phyloP scores from a whole-genome alignment of 495 filamentous ascomycete genomes.

The Evernia prunastri region DNA sequence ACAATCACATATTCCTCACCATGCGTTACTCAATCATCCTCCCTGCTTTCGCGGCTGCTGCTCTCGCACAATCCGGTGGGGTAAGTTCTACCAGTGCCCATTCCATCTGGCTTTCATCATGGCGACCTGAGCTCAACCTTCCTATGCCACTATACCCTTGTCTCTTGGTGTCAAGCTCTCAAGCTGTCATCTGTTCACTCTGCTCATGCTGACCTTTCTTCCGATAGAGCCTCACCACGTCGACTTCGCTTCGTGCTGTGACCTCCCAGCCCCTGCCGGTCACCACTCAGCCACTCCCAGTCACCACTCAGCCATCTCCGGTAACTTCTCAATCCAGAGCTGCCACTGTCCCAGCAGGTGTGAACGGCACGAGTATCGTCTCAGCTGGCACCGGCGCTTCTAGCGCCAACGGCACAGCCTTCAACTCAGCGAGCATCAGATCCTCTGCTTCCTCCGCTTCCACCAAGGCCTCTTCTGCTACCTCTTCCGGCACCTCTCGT shows the following conservation, averaged over 20 bases:
- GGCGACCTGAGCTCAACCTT: no score
- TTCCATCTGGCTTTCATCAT: not conserved
- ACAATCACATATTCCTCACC: not conserved
- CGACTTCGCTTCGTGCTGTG: constrained; percentile 51
- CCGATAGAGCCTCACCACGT: constrained; percentile 19
- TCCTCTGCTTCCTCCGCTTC: constrained; percentile 26
- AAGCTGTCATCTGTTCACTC: not conserved
- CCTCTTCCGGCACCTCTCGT: constrained; percentile 31
- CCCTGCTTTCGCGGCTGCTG: constrained; percentile 14
- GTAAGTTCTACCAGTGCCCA: constrained; percentile 10
- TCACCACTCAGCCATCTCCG: constrained; percentile 34
- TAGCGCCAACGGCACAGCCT: constrained; percentile 25
- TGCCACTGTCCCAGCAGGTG: constrained; percentile 46
- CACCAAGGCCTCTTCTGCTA: constrained; percentile 31
- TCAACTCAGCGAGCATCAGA: constrained; percentile 26
- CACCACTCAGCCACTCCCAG: constrained; percentile 33
- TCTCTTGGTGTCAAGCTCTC: not conserved
- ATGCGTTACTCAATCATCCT: constrained; percentile 21
- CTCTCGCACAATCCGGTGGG: constrained; percentile 5
- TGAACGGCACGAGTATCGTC: constrained; percentile 27
- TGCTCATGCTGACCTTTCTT: not conserved
- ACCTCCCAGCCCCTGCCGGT: constrained; percentile 41
- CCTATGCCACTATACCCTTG: not conserved
- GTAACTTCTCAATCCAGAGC: constrained; percentile 39
- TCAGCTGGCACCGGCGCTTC: constrained; percentile 19